Evolutionary conservation across 2,329 filamentous ascomycete genomes (phyloP), one percentile per base, ranked within the genome.

Genomic region (Colletotrichum horii): DNA sequence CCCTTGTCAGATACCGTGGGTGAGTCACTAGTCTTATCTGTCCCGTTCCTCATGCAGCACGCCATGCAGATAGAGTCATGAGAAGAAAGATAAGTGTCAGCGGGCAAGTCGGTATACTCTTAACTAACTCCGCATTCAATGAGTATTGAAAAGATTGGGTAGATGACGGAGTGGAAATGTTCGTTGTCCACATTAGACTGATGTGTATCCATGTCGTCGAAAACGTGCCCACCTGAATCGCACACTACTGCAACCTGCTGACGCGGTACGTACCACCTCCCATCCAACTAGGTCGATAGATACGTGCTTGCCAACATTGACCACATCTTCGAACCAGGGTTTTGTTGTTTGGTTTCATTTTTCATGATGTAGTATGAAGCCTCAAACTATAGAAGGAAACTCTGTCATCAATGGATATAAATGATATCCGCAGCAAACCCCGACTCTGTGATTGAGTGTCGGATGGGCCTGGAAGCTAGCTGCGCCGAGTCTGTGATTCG

Each of bases 351-450:
- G 28, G 9, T 9, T 9, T 6, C 19, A n/a, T 48, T 48, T 19
- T 48, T n/a, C 1, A 48, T 48, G 9, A n/a, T 16, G 36, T 43
- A 4, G 36, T 43, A 43, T 15, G 4, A 36, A 43, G 16, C 19
- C 36, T 19, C 36, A 43, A 0, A 11, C 8, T 16, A 9, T 3
- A 9, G 0, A 0, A 43, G 2, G 8, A 43, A 43, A 8, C 19
- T 48, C 38, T 48, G 38, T 6, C n/a, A 12, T 48, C 19, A 48
- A n/a, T 1, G 11, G 38, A 12, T 9, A 12, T n/a, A 48, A n/a
- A 0, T 11, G 38, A 12, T 9, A 12, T n/a, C 38, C 38, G 19
- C 38, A n/a, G 38, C 38, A n/a, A 3, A 12, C 36, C 2, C 8
- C 4, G 3, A 43, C 36, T 43, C 16, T 8, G 36, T 43, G 1